Evolutionary conservation across 2,329 filamentous ascomycete genomes (phyloP), one percentile per base, ranked within the genome.

Genomic region (Fusarium nematophilum): DNA sequence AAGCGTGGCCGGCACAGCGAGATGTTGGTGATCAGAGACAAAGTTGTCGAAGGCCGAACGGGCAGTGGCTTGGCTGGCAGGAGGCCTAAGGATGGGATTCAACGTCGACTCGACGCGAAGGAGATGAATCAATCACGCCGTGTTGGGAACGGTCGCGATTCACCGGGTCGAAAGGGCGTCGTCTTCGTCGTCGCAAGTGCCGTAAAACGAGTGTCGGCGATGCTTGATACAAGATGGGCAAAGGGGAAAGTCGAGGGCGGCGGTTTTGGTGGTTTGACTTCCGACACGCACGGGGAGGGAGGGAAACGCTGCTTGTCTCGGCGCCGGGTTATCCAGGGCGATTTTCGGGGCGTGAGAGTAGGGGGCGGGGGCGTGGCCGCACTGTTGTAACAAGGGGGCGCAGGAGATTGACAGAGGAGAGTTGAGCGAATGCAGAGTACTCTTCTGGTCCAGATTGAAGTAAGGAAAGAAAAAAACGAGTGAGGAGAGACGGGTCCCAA

Each of bases 131-230:
- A 42, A 59, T 53, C 48, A 62, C 48, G 29, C 45, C 17, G 27
- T 15, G 43, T 33, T 44, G 27, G 21, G 42, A 44, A 21, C 56
- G 29, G 46, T 13, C 33, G 47, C 54, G 65, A 59, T 63, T 64
- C 55, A 51, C 63, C 44, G 13, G 44, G 39, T 48, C 48, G 47
- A 31, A 27, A 42, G 53, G 42, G 30, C 30, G 48, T 58, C 38
- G 56, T 51, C 54, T 56, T 21, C 47, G 56, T 51, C 54, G 59
- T 21, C 47, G 36, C 25, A 47, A 39, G 11, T 5, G 44, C 66
- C 57, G 61, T 61, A 68, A 65, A 67, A 59, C 58, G 66, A 68
- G 57, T 64, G 66, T 67, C 62, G 66, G 61, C 59, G 55, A 60
- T 66, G 64, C 59, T 56, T 59, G 62, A 59, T 62, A 54, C 61